Evolutionary conservation across 2,329 filamentous ascomycete species (phyloP).

Genomic region (Penicillium sp.): DNA sequence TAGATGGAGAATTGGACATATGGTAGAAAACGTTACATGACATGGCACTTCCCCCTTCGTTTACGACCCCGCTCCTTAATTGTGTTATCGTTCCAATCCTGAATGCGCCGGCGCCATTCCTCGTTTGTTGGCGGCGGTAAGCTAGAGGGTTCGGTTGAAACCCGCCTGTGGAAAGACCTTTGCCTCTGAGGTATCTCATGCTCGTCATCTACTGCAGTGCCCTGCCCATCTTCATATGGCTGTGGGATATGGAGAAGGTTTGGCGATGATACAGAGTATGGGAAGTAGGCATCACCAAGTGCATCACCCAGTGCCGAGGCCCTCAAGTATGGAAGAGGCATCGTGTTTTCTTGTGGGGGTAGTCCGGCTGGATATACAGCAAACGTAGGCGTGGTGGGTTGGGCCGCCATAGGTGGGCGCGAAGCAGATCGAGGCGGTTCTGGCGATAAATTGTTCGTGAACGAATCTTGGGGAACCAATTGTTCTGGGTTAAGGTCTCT

Average conservation of each 20-base stretch:
- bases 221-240: slow-evolving; percentile 20
- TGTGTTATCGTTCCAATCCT: slow-evolving; percentile 42
- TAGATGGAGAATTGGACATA: neutral
- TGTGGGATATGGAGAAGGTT: slow-evolving; percentile 31
- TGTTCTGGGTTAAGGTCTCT: slow-evolving; percentile 17
- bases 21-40: slow-evolving; percentile 35
- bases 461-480: neutral
- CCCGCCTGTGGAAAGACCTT: slow-evolving; percentile 29
- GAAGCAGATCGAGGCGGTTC: neutral
- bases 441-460: neutral
- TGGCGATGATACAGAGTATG: slow-evolving; percentile 36
- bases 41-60: slow-evolving; percentile 36
- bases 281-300: slow-evolving; percentile 26
- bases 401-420: slow-evolving; percentile 4
- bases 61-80: slow-evolving; percentile 38
- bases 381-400: slow-evolving; percentile 17
- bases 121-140: slow-evolving; percentile 33
- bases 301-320: slow-evolving; percentile 20
- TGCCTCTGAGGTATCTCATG: slow-evolving; percentile 22
- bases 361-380: slow-evolving; percentile 16
- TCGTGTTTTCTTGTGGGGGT: neutral
- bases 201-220: slow-evolving; percentile 22
- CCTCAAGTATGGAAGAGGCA: slow-evolving; percentile 16
- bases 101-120: slow-evolving; percentile 40
- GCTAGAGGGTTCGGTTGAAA: slow-evolving; percentile 36